A percentile compares a stretch with the other conserved stretches of the same genome.
phyloP scores from a whole-genome alignment of 495 filamentous ascomycete species.

The Penicillium bovifimosum region DNA sequence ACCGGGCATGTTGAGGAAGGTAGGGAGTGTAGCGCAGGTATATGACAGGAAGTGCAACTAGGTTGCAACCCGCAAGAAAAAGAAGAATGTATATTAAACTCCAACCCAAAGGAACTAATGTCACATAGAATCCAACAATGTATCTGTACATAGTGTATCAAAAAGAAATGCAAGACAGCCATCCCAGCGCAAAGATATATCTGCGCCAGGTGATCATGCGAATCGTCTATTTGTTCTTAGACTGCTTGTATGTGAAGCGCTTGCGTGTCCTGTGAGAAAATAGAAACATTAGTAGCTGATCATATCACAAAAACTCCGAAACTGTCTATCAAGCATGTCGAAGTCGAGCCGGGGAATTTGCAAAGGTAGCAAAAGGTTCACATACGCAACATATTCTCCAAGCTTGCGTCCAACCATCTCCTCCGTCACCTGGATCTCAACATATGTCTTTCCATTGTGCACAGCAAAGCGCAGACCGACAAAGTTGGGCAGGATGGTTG shows the following conservation, averaged over 20 bases:
- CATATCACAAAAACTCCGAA: not conserved
- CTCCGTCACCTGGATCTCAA: constrained; percentile 84
- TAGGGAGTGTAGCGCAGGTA: too few relatives aligned
- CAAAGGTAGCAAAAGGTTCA: constrained; percentile 15
- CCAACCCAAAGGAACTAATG: constrained; percentile 28
- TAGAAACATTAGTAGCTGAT: not conserved
- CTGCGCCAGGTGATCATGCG: not conserved
- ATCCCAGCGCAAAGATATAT: not conserved
- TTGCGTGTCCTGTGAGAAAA: constrained; percentile 69
- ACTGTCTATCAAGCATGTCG: not conserved
- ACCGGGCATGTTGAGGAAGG: too few relatives aligned
- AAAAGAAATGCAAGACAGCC: constrained; percentile 9
- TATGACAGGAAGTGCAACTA: too few relatives aligned
- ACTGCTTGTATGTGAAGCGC: constrained; percentile 72
- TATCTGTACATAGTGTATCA: constrained; percentile 30
- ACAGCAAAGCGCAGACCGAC: constrained; percentile 90
- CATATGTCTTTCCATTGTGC: constrained; percentile 91
- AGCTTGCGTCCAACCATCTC: constrained; percentile 99
- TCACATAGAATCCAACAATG: constrained; percentile 19
- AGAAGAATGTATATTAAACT: constrained; percentile 13
- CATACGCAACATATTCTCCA: constrained; percentile 90
- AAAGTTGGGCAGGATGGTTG: constrained; percentile 94
- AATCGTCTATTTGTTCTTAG: constrained; percentile 61
- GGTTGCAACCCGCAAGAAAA: not conserved
- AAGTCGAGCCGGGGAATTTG: not conserved